A percentile compares a stretch with the other conserved stretches of the same genome.
phyloP scores from a whole-genome alignment of 2,329 filamentous ascomycete genomes.

The Moelleriella libera region DNA sequence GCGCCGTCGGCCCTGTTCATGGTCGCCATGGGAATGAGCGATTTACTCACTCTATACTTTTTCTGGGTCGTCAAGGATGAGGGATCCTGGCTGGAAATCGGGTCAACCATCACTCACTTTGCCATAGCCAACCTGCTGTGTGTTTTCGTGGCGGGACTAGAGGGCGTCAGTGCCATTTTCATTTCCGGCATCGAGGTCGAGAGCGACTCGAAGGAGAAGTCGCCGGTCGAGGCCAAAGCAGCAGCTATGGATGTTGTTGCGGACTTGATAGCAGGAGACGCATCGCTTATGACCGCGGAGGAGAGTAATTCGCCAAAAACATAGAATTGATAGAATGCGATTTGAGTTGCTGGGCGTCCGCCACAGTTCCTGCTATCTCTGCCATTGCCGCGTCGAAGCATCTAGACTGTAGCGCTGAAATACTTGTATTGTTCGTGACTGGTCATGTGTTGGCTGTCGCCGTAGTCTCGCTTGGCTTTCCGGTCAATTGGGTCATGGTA shows the following conservation, averaged over 20 bases:
- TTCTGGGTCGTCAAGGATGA: conserved; percentile 97
- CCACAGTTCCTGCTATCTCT: too few relatives aligned
- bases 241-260: not conserved
- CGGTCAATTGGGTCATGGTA: too few relatives aligned
- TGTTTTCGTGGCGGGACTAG: conserved; percentile 78
- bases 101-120: conserved; percentile 92
- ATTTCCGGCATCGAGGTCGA: conserved; percentile 65
- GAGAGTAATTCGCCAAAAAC: not conserved
- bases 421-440: too few relatives aligned
- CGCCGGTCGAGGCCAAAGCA: not conserved
- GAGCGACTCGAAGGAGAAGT: not conserved
- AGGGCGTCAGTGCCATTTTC: conserved; percentile 73
- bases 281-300: not conserved
- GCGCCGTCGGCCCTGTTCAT: conserved; percentile 86
- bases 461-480: too few relatives aligned
- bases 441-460: too few relatives aligned
- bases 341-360: too few relatives aligned
- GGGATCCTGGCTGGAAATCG: conserved; percentile 94
- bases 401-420: too few relatives aligned
- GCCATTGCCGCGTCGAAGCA: too few relatives aligned
- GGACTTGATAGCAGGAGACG: not conserved
- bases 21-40: conserved; percentile 81
- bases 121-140: conserved; percentile 80
- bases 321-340: not conserved
- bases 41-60: conserved; percentile 87